Percentiles rank a stretch among this genome's conserved stretches.
Evolutionary conservation across 2,329 filamentous ascomycete genomes (phyloP).

Genomic region (Cordyceps fumosorosea): DNA sequence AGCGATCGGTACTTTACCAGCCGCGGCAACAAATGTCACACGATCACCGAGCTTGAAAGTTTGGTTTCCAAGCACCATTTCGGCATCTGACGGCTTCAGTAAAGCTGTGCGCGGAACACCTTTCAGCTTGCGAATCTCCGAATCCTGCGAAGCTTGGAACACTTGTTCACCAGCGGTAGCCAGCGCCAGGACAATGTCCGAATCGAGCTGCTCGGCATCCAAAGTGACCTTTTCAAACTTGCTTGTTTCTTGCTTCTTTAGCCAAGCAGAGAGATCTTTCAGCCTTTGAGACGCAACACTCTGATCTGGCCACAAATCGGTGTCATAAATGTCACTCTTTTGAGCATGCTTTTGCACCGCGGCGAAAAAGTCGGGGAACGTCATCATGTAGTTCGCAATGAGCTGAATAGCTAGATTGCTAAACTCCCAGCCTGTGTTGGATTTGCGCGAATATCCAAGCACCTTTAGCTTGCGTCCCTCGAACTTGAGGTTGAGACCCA

Average conservation of each 20-base stretch:
- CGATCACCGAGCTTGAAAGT: constrained; percentile 80
- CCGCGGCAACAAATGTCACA: constrained; percentile 85
- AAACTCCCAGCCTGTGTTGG: constrained; percentile 88
- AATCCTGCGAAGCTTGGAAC: constrained; percentile 42
- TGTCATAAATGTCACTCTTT: constrained; percentile 75
- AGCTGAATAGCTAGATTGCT: constrained; percentile 76
- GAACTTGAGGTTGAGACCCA: constrained; percentile 95
- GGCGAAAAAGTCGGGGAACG: constrained; percentile 92
- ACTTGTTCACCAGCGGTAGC: constrained; percentile 67
- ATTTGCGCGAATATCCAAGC: constrained; percentile 86
- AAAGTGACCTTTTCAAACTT: constrained; percentile 93
- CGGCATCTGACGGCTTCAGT: constrained; percentile 91
- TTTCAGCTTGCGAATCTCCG: constrained; percentile 62
- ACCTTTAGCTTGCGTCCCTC: constrained; percentile 95
- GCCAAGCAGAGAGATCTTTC: constrained; percentile 89
- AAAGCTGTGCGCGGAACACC: constrained; percentile 81
- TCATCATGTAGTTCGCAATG: constrained; percentile 82
- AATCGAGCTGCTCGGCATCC: constrained; percentile 94
- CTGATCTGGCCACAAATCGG: constrained; percentile 73
- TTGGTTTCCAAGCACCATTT: constrained; percentile 83
- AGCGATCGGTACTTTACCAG: constrained; percentile 90
- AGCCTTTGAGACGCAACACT: constrained; percentile 69
- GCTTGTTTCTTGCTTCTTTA: constrained; percentile 86
- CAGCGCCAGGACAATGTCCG: constrained; percentile 74
- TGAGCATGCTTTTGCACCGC: constrained; percentile 80